A percentile compares a stretch with the other conserved stretches of the same genome.
These are phyloP conservation scores for Acorus gramineus DNA, from an alignment of 106 monocot genomes.

Conservation along the genomic window DNA sequence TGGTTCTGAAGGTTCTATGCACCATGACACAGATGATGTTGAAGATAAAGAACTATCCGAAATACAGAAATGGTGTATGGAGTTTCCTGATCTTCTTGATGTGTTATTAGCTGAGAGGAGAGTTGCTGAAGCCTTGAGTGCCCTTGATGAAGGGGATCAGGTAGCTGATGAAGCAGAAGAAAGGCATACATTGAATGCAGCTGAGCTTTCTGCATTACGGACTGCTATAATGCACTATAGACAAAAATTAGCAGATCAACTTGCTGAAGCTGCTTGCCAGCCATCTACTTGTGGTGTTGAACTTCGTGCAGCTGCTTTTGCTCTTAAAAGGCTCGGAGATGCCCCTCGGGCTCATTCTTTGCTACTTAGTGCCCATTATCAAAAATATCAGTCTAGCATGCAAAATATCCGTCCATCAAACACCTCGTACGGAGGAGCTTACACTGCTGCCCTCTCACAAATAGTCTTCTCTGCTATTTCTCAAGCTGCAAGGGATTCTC, in stretches of 20 bases:
- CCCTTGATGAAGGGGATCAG: constrained; percentile 79
- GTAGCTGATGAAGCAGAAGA: constrained; percentile 52
- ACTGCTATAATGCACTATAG: constrained; percentile 44
- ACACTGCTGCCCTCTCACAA: constrained; percentile 86
- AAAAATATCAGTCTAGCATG: constrained; percentile 85
- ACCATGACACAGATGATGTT: constrained; percentile 29
- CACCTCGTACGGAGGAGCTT: constrained; percentile 92
- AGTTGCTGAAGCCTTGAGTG: constrained; percentile 88
- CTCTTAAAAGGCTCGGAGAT: constrained; percentile 93
- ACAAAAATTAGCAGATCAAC: constrained; percentile 72
- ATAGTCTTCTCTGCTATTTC: constrained; percentile 92
- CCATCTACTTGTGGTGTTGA: constrained; percentile 90
- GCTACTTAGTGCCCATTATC: constrained; percentile 71
- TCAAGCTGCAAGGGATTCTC: constrained; percentile 80
- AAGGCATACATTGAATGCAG: constrained; percentile 23
- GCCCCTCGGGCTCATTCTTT: constrained; percentile 76
- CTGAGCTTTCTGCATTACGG: constrained; percentile 22
- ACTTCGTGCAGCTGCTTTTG: constrained; percentile 78
- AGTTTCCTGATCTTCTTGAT: constrained; percentile 84
- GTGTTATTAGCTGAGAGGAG: constrained; percentile 92
- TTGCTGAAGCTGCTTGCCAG: constrained; percentile 92
- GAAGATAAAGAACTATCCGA: constrained; percentile 80
- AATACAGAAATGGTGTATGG: constrained; percentile 66
- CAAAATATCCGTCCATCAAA: constrained; percentile 84
- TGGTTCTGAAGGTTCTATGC: constrained; percentile 29